Conservation (phyloP, 768 basidiomycete genomes). For the Mycena galericulata region DNA sequence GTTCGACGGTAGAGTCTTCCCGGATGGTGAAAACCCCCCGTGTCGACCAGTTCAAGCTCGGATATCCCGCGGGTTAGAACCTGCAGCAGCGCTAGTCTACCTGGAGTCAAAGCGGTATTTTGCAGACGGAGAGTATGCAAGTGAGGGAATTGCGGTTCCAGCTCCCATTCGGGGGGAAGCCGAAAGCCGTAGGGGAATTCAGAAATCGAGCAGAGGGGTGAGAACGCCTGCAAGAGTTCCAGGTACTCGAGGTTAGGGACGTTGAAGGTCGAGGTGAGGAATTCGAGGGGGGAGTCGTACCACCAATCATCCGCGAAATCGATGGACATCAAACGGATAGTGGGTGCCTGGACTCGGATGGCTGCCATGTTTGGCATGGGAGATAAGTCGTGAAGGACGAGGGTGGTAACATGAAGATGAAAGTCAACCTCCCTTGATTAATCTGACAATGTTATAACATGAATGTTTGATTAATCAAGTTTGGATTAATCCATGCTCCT, state of each 20-base stretch:
- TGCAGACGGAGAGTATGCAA: conserved; percentile 15
- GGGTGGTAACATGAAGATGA: not conserved
- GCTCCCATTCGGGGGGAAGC: not conserved
- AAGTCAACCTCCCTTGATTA: no score
- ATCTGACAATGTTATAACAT: no score
- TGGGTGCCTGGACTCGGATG: not conserved
- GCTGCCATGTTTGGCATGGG: no score
- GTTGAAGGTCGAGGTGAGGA: not conserved
- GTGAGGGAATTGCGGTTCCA: no score
- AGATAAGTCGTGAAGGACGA: not conserved
- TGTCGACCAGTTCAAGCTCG: not conserved
- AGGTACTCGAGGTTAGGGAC: conserved; percentile 21
- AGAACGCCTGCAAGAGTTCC: conserved; percentile 3
- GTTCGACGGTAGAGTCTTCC: no score
- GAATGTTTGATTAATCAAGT: no score
- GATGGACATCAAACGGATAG: not conserved
- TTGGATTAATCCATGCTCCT: no score
- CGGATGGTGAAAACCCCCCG: no score
- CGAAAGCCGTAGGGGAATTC: not conserved
- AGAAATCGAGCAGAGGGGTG: not conserved
- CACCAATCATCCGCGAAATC: not conserved
- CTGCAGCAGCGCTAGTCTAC: conserved; percentile 7
- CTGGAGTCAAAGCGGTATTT: not conserved
- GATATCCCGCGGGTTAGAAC: not conserved
- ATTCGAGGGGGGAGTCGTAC: not conserved